Percentiles rank a stretch among this genome's conserved stretches.
phyloP scores from a whole-genome alignment of 495 filamentous ascomycete genomes.

The Daldinia childiae region DNA sequence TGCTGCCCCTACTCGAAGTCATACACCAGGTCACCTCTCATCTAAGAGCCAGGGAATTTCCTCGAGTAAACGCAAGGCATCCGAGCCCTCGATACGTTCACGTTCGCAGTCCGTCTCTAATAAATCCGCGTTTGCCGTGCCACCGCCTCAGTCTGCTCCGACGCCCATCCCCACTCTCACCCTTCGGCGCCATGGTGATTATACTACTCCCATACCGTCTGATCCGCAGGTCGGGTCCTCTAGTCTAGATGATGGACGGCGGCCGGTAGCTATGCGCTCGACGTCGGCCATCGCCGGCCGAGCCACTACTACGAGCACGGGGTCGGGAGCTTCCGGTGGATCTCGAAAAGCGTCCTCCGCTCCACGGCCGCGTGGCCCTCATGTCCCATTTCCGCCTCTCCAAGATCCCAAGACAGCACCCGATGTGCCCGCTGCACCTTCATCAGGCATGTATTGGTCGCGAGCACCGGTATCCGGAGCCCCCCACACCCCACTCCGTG shows the following conservation, averaged over 20 bases:
- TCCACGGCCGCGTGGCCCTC: conserved; percentile 47
- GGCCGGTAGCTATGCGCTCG: conserved; percentile 55
- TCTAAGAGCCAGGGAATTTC: conserved; percentile 53
- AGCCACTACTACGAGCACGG: conserved; percentile 36
- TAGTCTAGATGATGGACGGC: conserved; percentile 44
- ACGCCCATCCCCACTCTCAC: conserved; percentile 43
- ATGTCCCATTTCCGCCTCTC: conserved; percentile 63
- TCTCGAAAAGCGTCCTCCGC: conserved; percentile 42
- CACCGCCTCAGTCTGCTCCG: conserved; percentile 35
- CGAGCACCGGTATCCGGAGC: conserved; percentile 65
- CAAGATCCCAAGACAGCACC: conserved; percentile 65
- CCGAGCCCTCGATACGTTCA: conserved; percentile 59
- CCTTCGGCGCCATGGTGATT: conserved; percentile 37
- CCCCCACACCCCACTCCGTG: conserved; percentile 65
- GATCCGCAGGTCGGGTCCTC: conserved; percentile 58
- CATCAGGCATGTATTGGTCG: conserved; percentile 76
- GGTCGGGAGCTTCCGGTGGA: conserved; percentile 38
- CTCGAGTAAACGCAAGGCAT: conserved; percentile 56
- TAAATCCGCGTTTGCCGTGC: conserved; percentile 45
- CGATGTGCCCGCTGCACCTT: conserved; percentile 67
- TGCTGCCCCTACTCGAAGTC: conserved; percentile 55
- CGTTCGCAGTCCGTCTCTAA: conserved; percentile 58
- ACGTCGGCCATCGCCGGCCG: conserved; percentile 63
- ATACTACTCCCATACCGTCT: conserved; percentile 17
- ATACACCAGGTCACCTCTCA: conserved; percentile 64